phyloP scores from a whole-genome alignment of 1,139 yeast species.

The Debaryomycetaceae sp. region DNA sequence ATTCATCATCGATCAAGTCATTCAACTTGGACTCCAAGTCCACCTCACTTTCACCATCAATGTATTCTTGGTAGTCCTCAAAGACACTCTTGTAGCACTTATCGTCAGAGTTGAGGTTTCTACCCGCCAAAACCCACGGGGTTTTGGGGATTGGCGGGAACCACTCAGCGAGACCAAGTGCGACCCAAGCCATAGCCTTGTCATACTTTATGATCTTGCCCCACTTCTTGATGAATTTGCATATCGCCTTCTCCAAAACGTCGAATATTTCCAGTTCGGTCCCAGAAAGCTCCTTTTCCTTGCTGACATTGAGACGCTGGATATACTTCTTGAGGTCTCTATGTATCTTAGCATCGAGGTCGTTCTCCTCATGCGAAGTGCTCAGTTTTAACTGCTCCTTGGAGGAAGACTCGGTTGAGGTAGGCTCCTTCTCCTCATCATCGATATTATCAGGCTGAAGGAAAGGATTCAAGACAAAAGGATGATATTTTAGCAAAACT shows the following conservation, averaged over 20 bases:
- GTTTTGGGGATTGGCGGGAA: slow-evolving; percentile 58
- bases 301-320: slow-evolving; percentile 29
- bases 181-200: slow-evolving; percentile 82
- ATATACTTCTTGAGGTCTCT: slow-evolving; percentile 53
- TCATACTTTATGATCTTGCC: slow-evolving; percentile 75
- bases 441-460: slow-evolving; percentile 49
- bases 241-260: slow-evolving; percentile 56
- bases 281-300: slow-evolving; percentile 18
- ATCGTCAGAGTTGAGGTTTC: slow-evolving; percentile 13
- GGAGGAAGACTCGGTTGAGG: neutral
- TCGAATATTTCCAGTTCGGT: slow-evolving; percentile 53
- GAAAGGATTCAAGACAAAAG: slow-evolving; percentile 75
- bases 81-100: slow-evolving; percentile 34
- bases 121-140: slow-evolving; percentile 41
- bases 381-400: neutral
- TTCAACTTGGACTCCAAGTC: slow-evolving; percentile 23
- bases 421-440: slow-evolving; percentile 13
- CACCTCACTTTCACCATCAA: slow-evolving; percentile 19
- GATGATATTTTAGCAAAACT: slow-evolving; percentile 71
- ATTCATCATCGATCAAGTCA: slow-evolving; percentile 25
- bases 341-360: slow-evolving; percentile 32
- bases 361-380: slow-evolving; percentile 15
- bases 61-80: slow-evolving; percentile 47
- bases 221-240: slow-evolving; percentile 71
- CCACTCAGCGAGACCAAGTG: slow-evolving; percentile 87